phyloP scores from a whole-genome alignment of 371 early-diverging fungal species.

The Mucor mucedo region DNA sequence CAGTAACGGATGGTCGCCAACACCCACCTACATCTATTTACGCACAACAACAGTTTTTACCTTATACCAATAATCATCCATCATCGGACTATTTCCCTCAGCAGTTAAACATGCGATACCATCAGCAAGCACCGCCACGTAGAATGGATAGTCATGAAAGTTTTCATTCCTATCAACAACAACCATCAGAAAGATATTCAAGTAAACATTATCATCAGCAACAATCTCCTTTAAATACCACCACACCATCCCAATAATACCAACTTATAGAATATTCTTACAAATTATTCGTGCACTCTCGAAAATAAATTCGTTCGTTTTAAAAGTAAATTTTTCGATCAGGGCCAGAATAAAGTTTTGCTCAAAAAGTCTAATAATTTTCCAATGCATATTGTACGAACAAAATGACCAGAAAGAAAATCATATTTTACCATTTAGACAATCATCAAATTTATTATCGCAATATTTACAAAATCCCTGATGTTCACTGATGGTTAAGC shows the following conservation, averaged over 20 bases:
- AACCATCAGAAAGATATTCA: not conserved
- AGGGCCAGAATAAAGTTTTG: too few relatives aligned
- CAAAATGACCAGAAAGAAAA: too few relatives aligned
- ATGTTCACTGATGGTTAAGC: too few relatives aligned
- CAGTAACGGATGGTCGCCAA: conserved; percentile 24
- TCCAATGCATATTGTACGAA: too few relatives aligned
- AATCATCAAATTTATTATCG: too few relatives aligned
- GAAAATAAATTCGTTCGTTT: too few relatives aligned
- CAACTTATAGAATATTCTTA: too few relatives aligned
- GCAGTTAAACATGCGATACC: conserved; percentile 28
- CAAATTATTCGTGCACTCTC: too few relatives aligned
- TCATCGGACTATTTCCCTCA: conserved; percentile 36
- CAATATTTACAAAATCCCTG: too few relatives aligned
- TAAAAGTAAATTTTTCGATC: too few relatives aligned
- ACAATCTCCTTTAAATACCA: conserved; percentile 16
- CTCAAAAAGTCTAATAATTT: too few relatives aligned
- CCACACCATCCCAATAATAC: conserved; percentile 1
- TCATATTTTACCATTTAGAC: too few relatives aligned
- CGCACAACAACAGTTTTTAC: conserved; percentile 46
- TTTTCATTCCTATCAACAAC: conserved; percentile 9
- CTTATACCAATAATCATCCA: conserved; percentile 45
- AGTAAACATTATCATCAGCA: conserved; percentile 2
- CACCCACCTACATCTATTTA: conserved; percentile 47
- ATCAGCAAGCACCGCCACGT: conserved; percentile 15
- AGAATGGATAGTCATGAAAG: conserved; percentile 33